Conservation (phyloP, 169 alveolate genomes). For the Cyclospora cayetanensis region DNA sequence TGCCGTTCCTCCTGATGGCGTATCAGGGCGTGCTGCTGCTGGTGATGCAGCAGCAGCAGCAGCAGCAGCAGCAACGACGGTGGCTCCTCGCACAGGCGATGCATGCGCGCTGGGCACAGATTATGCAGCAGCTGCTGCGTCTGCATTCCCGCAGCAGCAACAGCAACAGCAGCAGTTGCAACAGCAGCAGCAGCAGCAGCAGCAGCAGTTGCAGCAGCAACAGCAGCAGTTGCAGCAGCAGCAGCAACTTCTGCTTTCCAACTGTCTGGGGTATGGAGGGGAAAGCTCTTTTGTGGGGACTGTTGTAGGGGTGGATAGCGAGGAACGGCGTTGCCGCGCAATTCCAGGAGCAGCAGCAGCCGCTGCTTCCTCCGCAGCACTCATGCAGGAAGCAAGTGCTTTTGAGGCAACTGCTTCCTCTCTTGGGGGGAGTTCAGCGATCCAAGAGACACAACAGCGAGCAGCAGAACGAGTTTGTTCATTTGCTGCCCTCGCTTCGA, state of each 20-base stretch:
- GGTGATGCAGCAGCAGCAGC: constrained; percentile 24
- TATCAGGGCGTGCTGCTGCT: background rate
- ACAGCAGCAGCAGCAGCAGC: constrained; percentile 13
- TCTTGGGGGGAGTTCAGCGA: too few relatives aligned
- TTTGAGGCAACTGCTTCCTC: too few relatives aligned
- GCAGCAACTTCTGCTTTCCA: constrained; percentile 19
- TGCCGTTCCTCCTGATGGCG: background rate
- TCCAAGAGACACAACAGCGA: too few relatives aligned
- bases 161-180: background rate
- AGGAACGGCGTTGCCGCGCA: too few relatives aligned
- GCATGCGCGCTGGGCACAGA: background rate
- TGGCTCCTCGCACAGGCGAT: background rate
- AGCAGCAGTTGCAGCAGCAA: constrained; percentile 7
- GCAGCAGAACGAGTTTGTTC: background rate
- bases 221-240: constrained; percentile 22
- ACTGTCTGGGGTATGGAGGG: background rate
- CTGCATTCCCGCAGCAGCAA: background rate
- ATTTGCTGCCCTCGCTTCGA: background rate
- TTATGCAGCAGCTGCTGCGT: background rate
- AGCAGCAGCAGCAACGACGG: constrained; percentile 31
- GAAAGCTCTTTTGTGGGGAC: background rate
- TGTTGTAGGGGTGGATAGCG: too few relatives aligned
- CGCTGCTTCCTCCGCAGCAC: too few relatives aligned
- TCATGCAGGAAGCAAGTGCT: too few relatives aligned
- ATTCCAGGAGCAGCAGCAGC: background rate